These are phyloP conservation scores for Hysterangium stoloniferum DNA, from an alignment of 768 basidiomycete species.

Conservation along the genomic window DNA sequence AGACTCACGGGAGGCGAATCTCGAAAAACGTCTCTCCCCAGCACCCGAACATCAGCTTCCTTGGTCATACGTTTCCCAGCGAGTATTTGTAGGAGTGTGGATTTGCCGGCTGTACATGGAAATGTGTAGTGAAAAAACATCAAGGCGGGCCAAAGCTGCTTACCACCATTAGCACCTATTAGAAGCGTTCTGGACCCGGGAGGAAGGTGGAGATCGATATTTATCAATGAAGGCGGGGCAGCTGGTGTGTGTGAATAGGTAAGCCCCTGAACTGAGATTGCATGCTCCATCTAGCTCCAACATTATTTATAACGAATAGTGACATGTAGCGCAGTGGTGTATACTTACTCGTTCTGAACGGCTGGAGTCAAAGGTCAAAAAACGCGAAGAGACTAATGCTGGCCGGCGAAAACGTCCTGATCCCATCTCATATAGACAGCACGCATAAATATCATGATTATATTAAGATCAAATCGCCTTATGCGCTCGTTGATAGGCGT, in stretches of 20 bases:
- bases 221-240: slow-evolving; percentile 45
- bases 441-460: no score
- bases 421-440: no score
- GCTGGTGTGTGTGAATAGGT: slow-evolving; percentile 48
- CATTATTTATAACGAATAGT: no score
- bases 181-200: slow-evolving; percentile 78
- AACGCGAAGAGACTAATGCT: no score
- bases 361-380: no score
- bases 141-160: not conserved
- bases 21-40: slow-evolving; percentile 83
- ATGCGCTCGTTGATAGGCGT: no score
- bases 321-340: no score
- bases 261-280: slow-evolving; percentile 22
- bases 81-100: slow-evolving; percentile 89
- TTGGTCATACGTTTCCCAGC: slow-evolving; percentile 73
- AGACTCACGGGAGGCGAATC: slow-evolving; percentile 50
- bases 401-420: no score
- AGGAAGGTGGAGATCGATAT: slow-evolving; percentile 60
- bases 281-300: no score
- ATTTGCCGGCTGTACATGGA: slow-evolving; percentile 67
- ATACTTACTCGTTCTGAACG: no score
- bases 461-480: no score
- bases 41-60: slow-evolving; percentile 56
- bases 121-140: slow-evolving; percentile 6
- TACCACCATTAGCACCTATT: slow-evolving; percentile 92